Base-by-base conservation (phyloP, 2,329 filamentous ascomycete genomes). In the Monosporascus sp. region DNA sequence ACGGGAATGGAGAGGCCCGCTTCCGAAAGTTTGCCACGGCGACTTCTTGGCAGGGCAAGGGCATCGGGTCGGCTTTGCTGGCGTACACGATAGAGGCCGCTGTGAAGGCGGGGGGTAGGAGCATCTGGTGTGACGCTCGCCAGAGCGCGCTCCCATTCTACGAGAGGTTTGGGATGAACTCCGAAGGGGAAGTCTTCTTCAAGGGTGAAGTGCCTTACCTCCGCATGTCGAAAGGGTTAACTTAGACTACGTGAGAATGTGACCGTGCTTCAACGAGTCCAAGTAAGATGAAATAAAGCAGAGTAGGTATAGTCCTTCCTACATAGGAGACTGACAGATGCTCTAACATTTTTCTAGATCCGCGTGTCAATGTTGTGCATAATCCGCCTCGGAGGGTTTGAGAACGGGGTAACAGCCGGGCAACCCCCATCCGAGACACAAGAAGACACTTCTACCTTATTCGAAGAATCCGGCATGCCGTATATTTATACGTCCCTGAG, bases 11-110 rank as follows among this genome's bases (percentile, higher is more conserved):
- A 50, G 54, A 48, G 25, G 59, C 60, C 15, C 56, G 61, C n/a
- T 63, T 63, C 48, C 61, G 61, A 35, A 63, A 63, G 20, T 63
- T 63, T 46, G 61, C 61, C 49, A 63, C 61, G 36, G 57, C 59
- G 20, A 24, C 54, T 36, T 36, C 44, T 17, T 62, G 59, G 59
- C 61, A 63, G 51, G 59, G 61, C 17, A 57, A 49, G 39, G 61
- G 61, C 35, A 53, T 60, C 44, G 61, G 61, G 38, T 57, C 60
- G 18, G 55, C 51, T 18, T 55, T 63, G n/a, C 53, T 63, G 39
- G 41, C 43, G 20, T 50, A 61, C 48, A 50, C 54, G 25, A 59
- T 63, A 45, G 59, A 52, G 39, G 57, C 53, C 20, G 61, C 61
- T 38, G 56, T 47, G 27, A 49, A 51, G n/a, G 39, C 50, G 17